Percentiles rank a stretch among this genome's conserved stretches.
Conservation (phyloP, 1,284 basidiomycete genomes). For the Fomitopsis pinicola region DNA sequence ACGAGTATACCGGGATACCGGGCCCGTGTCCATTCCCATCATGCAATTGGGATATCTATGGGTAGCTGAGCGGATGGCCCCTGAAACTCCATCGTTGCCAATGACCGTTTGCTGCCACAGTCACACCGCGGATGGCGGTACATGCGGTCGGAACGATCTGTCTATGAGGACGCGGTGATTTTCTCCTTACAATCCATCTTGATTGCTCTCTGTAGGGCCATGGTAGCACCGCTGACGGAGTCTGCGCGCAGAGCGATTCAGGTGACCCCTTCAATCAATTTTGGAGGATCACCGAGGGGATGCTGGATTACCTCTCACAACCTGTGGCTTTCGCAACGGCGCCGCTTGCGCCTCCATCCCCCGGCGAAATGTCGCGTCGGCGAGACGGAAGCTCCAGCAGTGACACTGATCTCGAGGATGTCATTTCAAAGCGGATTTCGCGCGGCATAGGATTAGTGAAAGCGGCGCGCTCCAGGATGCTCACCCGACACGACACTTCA, state of each 20-base stretch:
- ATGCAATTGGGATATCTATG: no score
- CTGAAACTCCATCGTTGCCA: no score
- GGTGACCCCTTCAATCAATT: slow-evolving; percentile 82
- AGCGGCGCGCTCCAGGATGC: slow-evolving; percentile 27
- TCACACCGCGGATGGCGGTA: no score
- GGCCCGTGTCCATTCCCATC: no score
- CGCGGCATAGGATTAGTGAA: slow-evolving; percentile 26
- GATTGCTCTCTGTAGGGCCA: background rate
- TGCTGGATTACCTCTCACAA: slow-evolving; percentile 76
- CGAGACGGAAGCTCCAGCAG: slow-evolving; percentile 52
- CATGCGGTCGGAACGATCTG: no score
- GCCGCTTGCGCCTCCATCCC: slow-evolving; percentile 46
- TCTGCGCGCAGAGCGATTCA: slow-evolving; percentile 22
- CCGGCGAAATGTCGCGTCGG: slow-evolving; percentile 23
- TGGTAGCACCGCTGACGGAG: background rate
- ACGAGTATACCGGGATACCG: no score
- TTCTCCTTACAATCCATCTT: no score
- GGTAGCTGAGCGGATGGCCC: no score
- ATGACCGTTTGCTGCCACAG: no score
- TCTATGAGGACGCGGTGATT: no score
- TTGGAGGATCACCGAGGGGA: slow-evolving; percentile 80
- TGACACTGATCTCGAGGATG: slow-evolving; percentile 62
- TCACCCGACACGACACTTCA: slow-evolving; percentile 26
- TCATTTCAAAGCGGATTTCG: slow-evolving; percentile 33
- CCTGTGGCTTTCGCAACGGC: slow-evolving; percentile 83